A percentile compares a stretch with the other conserved stretches of the same genome.
Conservation (phyloP, 352 stramenopile genomes). For the Phytopythium sindhum region DNA sequence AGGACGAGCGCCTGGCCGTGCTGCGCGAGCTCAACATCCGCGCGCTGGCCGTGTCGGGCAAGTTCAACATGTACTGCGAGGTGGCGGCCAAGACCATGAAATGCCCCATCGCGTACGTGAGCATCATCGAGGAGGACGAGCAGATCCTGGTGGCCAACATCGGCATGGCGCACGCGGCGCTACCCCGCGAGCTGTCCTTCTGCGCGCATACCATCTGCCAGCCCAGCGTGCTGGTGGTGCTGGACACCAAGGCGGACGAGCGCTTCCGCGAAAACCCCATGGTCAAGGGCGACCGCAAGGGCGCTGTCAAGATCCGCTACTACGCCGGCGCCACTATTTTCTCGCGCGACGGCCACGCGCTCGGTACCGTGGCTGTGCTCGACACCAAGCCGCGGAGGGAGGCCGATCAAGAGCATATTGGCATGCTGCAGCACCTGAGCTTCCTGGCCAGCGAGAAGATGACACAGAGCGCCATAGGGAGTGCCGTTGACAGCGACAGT, state of each 20-base stretch:
- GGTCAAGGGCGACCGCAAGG: conserved; percentile 76
- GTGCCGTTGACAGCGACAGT: conserved; percentile 67
- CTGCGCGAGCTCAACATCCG: conserved; percentile 80
- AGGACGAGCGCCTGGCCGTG: conserved; percentile 69
- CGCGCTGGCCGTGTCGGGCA: conserved; percentile 62
- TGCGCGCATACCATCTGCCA: conserved; percentile 86
- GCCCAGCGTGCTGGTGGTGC: conserved; percentile 72
- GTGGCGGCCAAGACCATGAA: conserved; percentile 87
- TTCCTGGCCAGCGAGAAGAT: conserved; percentile 88
- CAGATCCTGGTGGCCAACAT: conserved; percentile 84
- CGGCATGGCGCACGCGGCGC: conserved; percentile 75
- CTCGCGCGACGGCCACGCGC: conserved; percentile 66
- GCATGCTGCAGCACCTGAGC: conserved; percentile 84
- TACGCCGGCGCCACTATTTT: conserved; percentile 85
- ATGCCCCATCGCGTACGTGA: conserved; percentile 83
- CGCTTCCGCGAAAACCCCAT: conserved; percentile 86
- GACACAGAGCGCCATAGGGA: conserved; percentile 75
- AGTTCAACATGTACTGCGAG: conserved; percentile 89
- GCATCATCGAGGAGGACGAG: conserved; percentile 82
- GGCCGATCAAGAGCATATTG: conserved; percentile 84
- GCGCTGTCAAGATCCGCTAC: conserved; percentile 84
- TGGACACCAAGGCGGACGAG: conserved; percentile 84
- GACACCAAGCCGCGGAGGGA: conserved; percentile 77
- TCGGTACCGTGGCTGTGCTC: conserved; percentile 81
- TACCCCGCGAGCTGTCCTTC: conserved; percentile 80